phyloP scores from a whole-genome alignment of 2,329 filamentous ascomycete species.

The Massarina eburnea region DNA sequence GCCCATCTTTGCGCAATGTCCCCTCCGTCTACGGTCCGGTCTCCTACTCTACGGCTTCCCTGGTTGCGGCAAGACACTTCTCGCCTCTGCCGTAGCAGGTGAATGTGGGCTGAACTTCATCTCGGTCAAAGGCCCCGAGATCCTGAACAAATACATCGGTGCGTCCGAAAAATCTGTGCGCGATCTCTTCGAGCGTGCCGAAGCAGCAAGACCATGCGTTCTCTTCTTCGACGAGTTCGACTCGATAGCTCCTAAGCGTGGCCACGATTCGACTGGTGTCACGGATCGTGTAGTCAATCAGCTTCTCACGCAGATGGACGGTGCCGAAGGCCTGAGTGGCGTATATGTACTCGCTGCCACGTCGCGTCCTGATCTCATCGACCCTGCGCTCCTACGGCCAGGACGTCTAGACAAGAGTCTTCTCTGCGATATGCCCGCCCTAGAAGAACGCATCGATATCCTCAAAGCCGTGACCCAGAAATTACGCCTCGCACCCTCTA shows the following conservation, averaged over 20 bases:
- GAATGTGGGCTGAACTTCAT: conserved; percentile 99
- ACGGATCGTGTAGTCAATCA: conserved; percentile 98
- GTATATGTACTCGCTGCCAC: conserved; percentile 97
- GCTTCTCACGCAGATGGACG: conserved; percentile 97
- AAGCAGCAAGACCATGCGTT: conserved; percentile 88
- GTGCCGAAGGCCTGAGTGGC: conserved; percentile 88
- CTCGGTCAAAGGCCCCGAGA: conserved; percentile 95
- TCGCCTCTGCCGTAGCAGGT: conserved; percentile 94
- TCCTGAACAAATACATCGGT: conserved; percentile 98
- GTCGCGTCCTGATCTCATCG: conserved; percentile 88
- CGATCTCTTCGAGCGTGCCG: conserved; percentile 90
- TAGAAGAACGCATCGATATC: conserved; percentile 85
- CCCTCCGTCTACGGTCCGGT: conserved; percentile 89
- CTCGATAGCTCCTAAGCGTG: conserved; percentile 93
- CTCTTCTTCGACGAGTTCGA: conserved; percentile 99
- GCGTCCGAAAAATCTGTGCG: conserved; percentile 95
- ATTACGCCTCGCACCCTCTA: conserved; percentile 69
- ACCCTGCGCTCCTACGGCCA: conserved; percentile 87
- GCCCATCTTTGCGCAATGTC: conserved; percentile 94
- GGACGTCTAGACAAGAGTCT: conserved; percentile 92
- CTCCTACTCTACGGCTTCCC: conserved; percentile 92
- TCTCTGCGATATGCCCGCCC: conserved; percentile 82
- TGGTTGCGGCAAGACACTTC: conserved; percentile 92
- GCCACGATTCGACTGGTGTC: conserved; percentile 96
- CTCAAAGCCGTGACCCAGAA: conserved; percentile 81